Percentiles rank a stretch among this genome's conserved stretches.
Evolutionary conservation across 768 basidiomycete species (phyloP).

Genomic region (Trametes punicea): DNA sequence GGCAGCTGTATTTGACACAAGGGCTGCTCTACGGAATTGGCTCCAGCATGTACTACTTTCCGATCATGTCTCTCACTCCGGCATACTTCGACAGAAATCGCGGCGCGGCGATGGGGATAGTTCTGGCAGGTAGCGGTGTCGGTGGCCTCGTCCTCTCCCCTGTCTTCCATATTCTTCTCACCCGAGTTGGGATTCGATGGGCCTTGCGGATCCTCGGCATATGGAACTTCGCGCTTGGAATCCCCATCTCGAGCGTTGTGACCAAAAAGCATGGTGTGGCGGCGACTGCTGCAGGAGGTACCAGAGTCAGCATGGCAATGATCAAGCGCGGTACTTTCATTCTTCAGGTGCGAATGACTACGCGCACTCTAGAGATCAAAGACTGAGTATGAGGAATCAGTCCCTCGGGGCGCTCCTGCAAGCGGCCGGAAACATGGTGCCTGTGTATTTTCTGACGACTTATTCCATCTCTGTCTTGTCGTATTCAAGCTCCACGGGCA

Average conservation of each 20-base stretch:
- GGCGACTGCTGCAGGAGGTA: slow-evolving; percentile 15
- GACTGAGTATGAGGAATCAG: slow-evolving; percentile 20
- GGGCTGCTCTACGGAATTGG: slow-evolving; percentile 41
- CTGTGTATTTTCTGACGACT: slow-evolving; percentile 41
- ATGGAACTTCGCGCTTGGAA: slow-evolving; percentile 38
- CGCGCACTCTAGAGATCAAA: neutral
- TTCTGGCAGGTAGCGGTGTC: slow-evolving; percentile 40
- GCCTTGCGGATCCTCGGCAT: slow-evolving; percentile 39
- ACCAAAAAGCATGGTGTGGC: slow-evolving; percentile 26
- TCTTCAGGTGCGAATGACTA: slow-evolving; percentile 32
- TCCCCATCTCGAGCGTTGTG: slow-evolving; percentile 37
- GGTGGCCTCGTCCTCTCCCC: slow-evolving; percentile 45
- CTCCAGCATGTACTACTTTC: slow-evolving; percentile 43
- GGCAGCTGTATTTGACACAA: slow-evolving; percentile 44
- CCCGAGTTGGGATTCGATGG: slow-evolving; percentile 34
- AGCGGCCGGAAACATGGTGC: slow-evolving; percentile 44
- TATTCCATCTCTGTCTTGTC: slow-evolving; percentile 40
- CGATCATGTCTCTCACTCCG: slow-evolving; percentile 41
- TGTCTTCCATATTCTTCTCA: slow-evolving; percentile 35
- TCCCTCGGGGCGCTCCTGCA: slow-evolving; percentile 40
- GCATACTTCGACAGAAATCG: slow-evolving; percentile 43
- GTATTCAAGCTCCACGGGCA: slow-evolving; percentile 36
- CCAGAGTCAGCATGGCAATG: slow-evolving; percentile 35
- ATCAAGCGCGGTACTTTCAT: slow-evolving; percentile 41
- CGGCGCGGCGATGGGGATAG: slow-evolving; percentile 43